Evolutionary conservation across 2,329 filamentous ascomycete genomes (phyloP).

Genomic region (Cytospora piceae): DNA sequence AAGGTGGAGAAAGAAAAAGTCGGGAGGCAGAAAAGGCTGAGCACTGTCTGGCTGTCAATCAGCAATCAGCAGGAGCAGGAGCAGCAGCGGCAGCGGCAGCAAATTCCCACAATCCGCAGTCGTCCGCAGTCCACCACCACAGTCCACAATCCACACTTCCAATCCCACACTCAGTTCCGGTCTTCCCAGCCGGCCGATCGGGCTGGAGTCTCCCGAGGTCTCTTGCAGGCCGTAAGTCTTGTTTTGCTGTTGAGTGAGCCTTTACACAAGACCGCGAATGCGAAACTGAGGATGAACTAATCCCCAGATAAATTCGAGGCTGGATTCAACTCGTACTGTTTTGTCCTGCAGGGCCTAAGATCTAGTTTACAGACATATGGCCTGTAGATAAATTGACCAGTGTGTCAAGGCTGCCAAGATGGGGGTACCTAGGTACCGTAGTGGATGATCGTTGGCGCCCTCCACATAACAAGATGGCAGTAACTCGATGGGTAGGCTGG

Average conservation of each 20-base stretch:
- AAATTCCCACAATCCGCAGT: neutral
- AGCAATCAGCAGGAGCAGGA: neutral
- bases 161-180: neutral
- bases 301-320: neutral
- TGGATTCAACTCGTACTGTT: neutral
- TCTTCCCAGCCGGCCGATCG: neutral
- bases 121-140: neutral
- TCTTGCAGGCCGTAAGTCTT: neutral
- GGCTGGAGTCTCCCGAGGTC: neutral
- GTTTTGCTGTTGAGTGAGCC: neutral
- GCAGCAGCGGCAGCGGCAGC: too few relatives aligned
- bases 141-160: neutral
- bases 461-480: constrained; percentile 17
- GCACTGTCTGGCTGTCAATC: neutral
- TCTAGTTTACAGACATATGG: neutral
- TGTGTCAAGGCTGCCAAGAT: neutral
- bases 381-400: neutral
- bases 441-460: constrained; percentile 8
- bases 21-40: constrained; percentile 13
- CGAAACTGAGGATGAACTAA: neutral
- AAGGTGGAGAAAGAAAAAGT: constrained; percentile 15
- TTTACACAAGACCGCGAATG: neutral
- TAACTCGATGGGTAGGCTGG: neutral
- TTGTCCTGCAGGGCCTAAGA: neutral
- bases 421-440: constrained; percentile 3